These are phyloP conservation scores for Yueomyces sinensis DNA, from an alignment of 805 yeast species.

Conservation along the genomic window DNA sequence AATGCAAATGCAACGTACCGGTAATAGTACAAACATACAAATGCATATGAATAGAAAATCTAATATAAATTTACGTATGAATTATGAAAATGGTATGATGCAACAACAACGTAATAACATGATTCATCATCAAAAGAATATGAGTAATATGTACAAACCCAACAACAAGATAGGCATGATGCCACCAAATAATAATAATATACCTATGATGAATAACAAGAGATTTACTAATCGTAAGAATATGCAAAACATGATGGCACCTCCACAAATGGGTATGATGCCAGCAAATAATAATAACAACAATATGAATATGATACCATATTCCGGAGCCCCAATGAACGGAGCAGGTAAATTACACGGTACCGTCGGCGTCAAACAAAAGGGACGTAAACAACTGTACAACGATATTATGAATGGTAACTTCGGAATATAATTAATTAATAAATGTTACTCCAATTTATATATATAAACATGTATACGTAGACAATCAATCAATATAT, in stretches of 20 bases:
- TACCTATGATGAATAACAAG: no score
- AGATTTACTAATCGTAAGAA: no score
- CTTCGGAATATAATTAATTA: constrained; percentile 42
- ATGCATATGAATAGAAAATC: not conserved
- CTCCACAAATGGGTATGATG: not conserved
- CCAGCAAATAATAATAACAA: not conserved
- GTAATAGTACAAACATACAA: not conserved
- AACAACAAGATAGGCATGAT: no score
- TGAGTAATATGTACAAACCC: no score
- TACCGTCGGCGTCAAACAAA: constrained; percentile 22
- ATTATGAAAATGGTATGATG: no score
- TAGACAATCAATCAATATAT: no score
- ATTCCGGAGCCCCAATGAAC: constrained; percentile 3
- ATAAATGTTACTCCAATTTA: no score
- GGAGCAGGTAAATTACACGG: constrained; percentile 32
- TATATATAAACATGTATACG: no score
- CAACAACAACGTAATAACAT: no score
- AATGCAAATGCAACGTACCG: not conserved
- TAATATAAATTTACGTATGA: not conserved
- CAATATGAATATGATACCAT: constrained; percentile 4
- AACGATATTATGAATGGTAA: constrained; percentile 52
- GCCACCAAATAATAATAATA: no score
- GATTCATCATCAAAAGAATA: no score
- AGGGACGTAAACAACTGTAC: constrained; percentile 45
- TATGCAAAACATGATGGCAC: no score